phyloP scores from a whole-genome alignment of 345 rosid genomes.

The Bruguiera parviflora region DNA sequence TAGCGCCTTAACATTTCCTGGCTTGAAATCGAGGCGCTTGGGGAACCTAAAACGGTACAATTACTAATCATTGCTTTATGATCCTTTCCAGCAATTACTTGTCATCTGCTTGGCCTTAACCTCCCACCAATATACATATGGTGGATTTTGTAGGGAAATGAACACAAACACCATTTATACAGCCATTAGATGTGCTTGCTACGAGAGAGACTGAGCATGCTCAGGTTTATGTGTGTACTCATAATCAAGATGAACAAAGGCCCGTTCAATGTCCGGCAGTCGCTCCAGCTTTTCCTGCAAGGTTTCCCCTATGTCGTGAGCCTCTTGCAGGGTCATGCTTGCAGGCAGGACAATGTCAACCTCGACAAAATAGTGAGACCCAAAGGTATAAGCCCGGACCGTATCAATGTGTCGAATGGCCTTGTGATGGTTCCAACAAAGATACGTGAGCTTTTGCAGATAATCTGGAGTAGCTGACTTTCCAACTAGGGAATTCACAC shows the following conservation, averaged over 20 bases:
- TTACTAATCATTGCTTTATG: neutral
- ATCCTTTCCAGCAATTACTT: neutral
- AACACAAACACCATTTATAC: neutral
- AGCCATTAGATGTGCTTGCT: neutral
- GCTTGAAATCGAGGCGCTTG: neutral
- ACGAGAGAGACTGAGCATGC: slow-evolving; percentile 48
- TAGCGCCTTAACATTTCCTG: neutral
- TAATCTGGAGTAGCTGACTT: slow-evolving; percentile 84
- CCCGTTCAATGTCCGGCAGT: slow-evolving; percentile 84
- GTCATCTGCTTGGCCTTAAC: neutral
- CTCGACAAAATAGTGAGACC: slow-evolving; percentile 95
- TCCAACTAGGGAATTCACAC: slow-evolving; percentile 88
- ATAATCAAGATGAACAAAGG: slow-evolving; percentile 96
- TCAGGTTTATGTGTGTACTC: slow-evolving; percentile 94
- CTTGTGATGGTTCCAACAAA: slow-evolving; percentile 96
- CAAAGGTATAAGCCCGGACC: slow-evolving; percentile 96
- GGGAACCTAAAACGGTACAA: neutral
- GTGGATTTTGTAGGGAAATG: neutral
- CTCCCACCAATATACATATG: neutral
- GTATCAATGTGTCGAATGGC: slow-evolving; percentile 88
- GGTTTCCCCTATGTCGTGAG: slow-evolving; percentile 89
- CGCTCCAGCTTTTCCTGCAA: slow-evolving; percentile 91
- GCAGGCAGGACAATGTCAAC: slow-evolving; percentile 94
- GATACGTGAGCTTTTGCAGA: slow-evolving; percentile 87
- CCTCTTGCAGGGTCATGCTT: slow-evolving; percentile 80